Conservation (phyloP, 805 yeast genomes). For the Kodamaea kakaduensis region DNA sequence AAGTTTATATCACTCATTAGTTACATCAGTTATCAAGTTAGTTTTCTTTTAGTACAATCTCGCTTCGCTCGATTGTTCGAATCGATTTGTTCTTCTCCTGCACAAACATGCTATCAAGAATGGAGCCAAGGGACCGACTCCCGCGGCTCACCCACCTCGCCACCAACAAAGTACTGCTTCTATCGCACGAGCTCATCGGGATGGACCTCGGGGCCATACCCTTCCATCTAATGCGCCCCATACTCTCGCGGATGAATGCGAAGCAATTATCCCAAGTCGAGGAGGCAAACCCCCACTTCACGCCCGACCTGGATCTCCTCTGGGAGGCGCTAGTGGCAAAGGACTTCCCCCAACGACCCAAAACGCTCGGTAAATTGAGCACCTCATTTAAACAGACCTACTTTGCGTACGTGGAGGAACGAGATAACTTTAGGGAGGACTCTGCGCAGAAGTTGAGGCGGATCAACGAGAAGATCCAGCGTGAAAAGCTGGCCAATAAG, state of each 20-base stretch:
- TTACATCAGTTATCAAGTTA: background rate
- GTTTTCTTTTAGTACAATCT: background rate
- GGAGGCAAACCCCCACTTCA: conserved; percentile 38
- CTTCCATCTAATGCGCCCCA: conserved; percentile 47
- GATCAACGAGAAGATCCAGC: conserved; percentile 36
- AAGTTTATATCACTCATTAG: background rate
- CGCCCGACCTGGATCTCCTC: conserved; percentile 39
- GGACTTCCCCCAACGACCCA: conserved; percentile 48
- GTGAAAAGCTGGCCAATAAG: conserved; percentile 36
- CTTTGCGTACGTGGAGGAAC: conserved; percentile 34
- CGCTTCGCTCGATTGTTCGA: background rate
- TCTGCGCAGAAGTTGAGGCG: conserved; percentile 43
- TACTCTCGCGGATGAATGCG: conserved; percentile 39
- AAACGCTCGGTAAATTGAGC: background rate
- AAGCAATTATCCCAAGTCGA: conserved; percentile 38
- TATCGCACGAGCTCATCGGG: conserved; percentile 10
- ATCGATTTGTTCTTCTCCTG: background rate
- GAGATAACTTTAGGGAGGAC: conserved; percentile 40
- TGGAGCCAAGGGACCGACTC: conserved; percentile 1
- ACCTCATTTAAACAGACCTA: conserved; percentile 40
- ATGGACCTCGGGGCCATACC: conserved; percentile 16
- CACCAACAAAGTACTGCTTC: conserved; percentile 11
- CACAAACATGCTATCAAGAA: background rate
- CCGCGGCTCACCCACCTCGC: conserved; percentile 13
- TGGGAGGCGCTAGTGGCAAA: conserved; percentile 44